Evolutionary conservation across 1,284 basidiomycete species (phyloP), one percentile per base, ranked within the genome.

Genomic region (Phellinidium pouzarii): DNA sequence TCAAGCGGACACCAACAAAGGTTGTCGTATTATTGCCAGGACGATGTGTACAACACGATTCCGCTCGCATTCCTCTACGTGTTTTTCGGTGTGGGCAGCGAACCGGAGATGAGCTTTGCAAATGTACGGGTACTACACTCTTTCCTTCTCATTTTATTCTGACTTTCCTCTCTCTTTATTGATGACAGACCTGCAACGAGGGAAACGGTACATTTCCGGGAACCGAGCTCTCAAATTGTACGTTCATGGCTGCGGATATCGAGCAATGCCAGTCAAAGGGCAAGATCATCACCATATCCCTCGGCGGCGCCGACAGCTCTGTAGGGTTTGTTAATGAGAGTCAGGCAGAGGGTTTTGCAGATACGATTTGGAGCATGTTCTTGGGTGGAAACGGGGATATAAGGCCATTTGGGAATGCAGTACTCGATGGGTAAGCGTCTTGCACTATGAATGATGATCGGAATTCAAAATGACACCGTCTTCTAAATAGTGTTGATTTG

Each of bases 41-140:
- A 65, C 49, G 58, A 62, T 47, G 56, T 62, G 8, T 59, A 63
- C 34, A 57, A 66, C 48, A 58, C 57, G 5, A 58, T 66, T 41
- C 63, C 63, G 12, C 50, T 66, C 23, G 62, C 64, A 14, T 65
- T 65, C 48, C 43, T 66, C 3, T 60, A 62, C 48, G 55, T 55
- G 14, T 65, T 64, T 57, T 64, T 62, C 50, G 60, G 59, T 6
- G 59, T 58, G 25, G 62, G 61, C 17, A 61, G 60, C 12, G 52
- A 61, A 17, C 65, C 65, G n/a, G 53, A 55, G 22, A 57, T 66
- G 51, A 60, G 64, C 51, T 58, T 66, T n/a, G 61, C 64, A 26
- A 61, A 64, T 48, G 59, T 56, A 27, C 57, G 64, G n/a, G n/a
- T n/a, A n/a, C n/a, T n/a, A n/a, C n/a, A n/a, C n/a, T n/a, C n/a